These are phyloP conservation scores for Rutstroemia sp. DNA, from an alignment of 2,329 filamentous ascomycete genomes.

Conservation along the genomic window DNA sequence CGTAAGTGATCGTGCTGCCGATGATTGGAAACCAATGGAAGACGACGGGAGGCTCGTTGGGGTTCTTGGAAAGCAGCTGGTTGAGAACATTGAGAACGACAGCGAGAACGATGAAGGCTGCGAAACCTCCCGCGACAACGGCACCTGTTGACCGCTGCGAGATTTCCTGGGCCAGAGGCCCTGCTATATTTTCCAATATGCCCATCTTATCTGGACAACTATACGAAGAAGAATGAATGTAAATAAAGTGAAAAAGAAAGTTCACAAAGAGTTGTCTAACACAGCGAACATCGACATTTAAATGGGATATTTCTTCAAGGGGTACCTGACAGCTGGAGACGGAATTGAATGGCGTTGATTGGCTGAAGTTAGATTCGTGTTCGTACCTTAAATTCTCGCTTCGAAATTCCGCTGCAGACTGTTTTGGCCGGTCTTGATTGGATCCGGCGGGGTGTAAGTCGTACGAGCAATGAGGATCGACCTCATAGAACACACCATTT, in stretches of 20 bases:
- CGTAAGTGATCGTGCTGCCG: constrained; percentile 88
- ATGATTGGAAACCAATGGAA: constrained; percentile 79
- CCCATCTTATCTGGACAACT: constrained; percentile 20
- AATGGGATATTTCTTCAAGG: constrained; percentile 8
- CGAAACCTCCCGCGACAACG: constrained; percentile 22
- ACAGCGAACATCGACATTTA: constrained; percentile 5
- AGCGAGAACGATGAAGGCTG: constrained; percentile 41
- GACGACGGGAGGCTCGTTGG: constrained; percentile 72
- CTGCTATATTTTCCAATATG: constrained; percentile 24
- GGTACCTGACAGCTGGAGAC: not conserved
- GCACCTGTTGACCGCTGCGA: constrained; percentile 23
- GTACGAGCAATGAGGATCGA: not conserved
- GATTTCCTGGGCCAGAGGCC: constrained; percentile 23
- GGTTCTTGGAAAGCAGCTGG: constrained; percentile 75
- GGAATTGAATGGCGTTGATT: constrained; percentile 4
- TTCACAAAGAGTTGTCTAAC: not conserved
- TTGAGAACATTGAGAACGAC: constrained; percentile 72
- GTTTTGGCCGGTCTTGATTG: not conserved
- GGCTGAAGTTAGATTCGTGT: not conserved
- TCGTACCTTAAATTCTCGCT: not conserved
- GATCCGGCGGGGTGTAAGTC: not conserved
- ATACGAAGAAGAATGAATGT: not conserved
- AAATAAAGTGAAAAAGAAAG: not conserved
- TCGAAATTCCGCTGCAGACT: not conserved
- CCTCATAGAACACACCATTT: not conserved